phyloP scores from a whole-genome alignment of 768 basidiomycete genomes.

The Boletus patriciae region DNA sequence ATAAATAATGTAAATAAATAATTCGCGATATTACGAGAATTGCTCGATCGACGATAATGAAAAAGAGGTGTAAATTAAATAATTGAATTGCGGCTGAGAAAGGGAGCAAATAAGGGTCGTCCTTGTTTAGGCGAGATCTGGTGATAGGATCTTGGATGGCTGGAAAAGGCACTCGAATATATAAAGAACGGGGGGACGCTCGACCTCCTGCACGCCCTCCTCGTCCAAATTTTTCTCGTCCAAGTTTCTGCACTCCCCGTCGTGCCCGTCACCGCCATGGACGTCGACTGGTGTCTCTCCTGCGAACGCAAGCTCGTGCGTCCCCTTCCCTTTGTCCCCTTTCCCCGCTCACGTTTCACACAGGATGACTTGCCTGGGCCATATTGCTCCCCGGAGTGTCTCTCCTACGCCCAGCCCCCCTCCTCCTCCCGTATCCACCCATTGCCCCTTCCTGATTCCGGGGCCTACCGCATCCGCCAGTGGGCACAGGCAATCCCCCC shows the following conservation, averaged over 20 bases:
- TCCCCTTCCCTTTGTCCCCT: conserved; percentile 13
- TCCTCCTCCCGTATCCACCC: conserved; percentile 17
- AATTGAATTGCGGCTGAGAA: conserved; percentile 28
- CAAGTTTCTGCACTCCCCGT: not conserved
- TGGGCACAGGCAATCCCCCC: conserved; percentile 36
- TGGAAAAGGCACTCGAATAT: conserved; percentile 29
- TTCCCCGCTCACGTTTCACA: not conserved
- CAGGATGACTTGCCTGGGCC: conserved; percentile 31
- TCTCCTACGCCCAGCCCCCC: conserved; percentile 39
- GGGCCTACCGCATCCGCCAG: conserved; percentile 22
- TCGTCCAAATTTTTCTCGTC: conserved; percentile 16
- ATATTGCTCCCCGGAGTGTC: conserved; percentile 57
- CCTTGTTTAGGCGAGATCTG: conserved; percentile 25
- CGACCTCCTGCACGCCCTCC: conserved; percentile 20
- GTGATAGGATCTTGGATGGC: conserved; percentile 17
- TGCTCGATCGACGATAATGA: conserved; percentile 38
- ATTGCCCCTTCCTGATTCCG: not conserved
- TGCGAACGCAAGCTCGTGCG: conserved; percentile 61
- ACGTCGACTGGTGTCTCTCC: conserved; percentile 70
- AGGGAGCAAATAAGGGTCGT: conserved; percentile 18
- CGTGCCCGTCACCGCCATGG: conserved; percentile 40
- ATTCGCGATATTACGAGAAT: conserved; percentile 19
- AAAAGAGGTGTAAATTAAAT: conserved; percentile 33
- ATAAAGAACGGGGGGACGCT: conserved; percentile 27
- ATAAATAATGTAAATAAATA: conserved; percentile 11